A percentile compares a stretch with the other conserved stretches of the same genome.
These are phyloP conservation scores for Linnemannia hyalina DNA, from an alignment of 192 early-diverging fungal species.

Conservation along the genomic window DNA sequence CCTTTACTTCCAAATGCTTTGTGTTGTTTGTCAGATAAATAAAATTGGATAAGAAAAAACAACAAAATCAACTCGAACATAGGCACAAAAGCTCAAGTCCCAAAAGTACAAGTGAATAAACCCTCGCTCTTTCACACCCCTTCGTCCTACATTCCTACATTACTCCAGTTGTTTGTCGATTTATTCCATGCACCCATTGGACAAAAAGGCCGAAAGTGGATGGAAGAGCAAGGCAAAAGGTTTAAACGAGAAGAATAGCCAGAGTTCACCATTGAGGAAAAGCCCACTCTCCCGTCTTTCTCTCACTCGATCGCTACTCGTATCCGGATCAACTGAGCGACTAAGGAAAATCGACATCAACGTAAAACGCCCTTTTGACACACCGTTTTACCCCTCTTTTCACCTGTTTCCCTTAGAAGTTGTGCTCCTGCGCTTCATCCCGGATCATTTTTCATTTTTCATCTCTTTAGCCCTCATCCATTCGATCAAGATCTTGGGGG, in stretches of 20 bases:
- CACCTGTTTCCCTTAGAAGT: neutral
- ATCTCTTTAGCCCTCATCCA: neutral
- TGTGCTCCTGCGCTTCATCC: neutral
- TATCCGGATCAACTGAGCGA: neutral
- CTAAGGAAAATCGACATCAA: neutral
- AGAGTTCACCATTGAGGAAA: too few relatives aligned
- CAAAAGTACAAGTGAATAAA: neutral
- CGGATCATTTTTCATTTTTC: neutral
- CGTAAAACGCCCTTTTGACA: neutral
- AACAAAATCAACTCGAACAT: too few relatives aligned
- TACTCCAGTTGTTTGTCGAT: neutral
- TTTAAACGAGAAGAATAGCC: too few relatives aligned
- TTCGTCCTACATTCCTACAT: too few relatives aligned
- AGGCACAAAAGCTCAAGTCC: too few relatives aligned
- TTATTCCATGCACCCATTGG: neutral
- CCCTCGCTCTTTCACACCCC: neutral
- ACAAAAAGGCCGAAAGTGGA: neutral
- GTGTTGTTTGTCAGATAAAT: too few relatives aligned
- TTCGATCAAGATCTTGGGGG: neutral
- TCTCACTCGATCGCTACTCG: neutral
- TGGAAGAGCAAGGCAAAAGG: neutral
- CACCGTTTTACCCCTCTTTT: neutral
- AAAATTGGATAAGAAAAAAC: too few relatives aligned
- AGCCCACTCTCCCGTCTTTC: too few relatives aligned
- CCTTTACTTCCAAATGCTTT: too few relatives aligned